Evolutionary conservation across 352 stramenopile species (phyloP).

Genomic region (Globisporangium spinosum): DNA sequence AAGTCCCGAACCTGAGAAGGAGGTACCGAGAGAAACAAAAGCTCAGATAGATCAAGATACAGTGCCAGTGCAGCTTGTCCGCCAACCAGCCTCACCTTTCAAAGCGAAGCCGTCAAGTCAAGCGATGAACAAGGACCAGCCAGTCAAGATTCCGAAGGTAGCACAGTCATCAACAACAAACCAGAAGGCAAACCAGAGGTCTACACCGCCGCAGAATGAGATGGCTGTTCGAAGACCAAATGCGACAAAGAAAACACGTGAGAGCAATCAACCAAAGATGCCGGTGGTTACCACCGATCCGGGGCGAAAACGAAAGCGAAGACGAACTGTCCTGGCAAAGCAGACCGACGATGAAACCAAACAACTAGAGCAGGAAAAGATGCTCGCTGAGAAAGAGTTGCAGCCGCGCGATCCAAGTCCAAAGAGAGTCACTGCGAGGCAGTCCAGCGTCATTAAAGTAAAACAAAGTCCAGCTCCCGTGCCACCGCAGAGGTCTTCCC

Average conservation of each 20-base stretch:
- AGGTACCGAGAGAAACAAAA: background rate
- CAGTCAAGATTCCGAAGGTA: background rate
- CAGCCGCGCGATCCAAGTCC: background rate
- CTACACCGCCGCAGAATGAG: background rate
- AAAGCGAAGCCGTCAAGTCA: background rate
- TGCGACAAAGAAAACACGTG: background rate
- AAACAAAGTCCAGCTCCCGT: background rate
- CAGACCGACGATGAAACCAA: background rate
- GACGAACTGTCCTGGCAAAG: background rate
- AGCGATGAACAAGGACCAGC: background rate
- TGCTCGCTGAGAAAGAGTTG: background rate
- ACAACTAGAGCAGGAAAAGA: background rate
- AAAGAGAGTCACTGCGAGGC: background rate
- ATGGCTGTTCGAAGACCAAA: background rate
- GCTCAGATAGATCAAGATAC: background rate
- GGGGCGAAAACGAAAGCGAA: slow-evolving; percentile 1
- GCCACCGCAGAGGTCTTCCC: background rate
- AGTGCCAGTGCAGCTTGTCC: background rate
- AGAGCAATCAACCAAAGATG: background rate
- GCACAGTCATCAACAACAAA: background rate
- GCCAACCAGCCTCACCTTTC: background rate
- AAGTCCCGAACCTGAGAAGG: background rate
- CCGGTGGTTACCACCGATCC: background rate
- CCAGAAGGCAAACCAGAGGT: background rate
- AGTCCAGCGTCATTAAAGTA: background rate